A percentile compares a stretch with the other conserved stretches of the same genome.
phyloP scores from a whole-genome alignment of 2,329 filamentous ascomycete species.

The Akanthomyces dipterigenus region DNA sequence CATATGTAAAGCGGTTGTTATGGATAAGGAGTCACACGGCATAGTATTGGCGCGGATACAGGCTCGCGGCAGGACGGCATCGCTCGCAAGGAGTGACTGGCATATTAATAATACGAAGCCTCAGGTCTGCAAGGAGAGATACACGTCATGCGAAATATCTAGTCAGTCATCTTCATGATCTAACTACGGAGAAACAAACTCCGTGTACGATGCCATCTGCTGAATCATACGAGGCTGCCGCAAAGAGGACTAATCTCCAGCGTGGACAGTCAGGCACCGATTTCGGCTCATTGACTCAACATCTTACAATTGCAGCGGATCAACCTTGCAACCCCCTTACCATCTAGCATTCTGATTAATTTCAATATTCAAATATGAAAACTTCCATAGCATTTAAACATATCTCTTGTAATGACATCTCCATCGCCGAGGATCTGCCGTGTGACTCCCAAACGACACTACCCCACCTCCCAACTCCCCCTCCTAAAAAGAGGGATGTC shows the following conservation, averaged over 20 bases:
- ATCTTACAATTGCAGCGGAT: not conserved
- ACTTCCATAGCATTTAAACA: not conserved
- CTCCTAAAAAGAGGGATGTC: not conserved
- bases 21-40: not conserved
- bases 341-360: too few relatives aligned
- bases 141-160: not conserved
- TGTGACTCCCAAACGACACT: conserved; percentile 1
- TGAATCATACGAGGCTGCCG: not conserved
- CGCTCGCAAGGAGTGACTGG: not conserved
- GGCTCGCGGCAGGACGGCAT: not conserved
- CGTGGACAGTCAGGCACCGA: not conserved
- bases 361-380: not conserved
- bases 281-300: conserved; percentile 6
- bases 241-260: not conserved
- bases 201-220: not conserved
- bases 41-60: not conserved
- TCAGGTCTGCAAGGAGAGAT: too few relatives aligned
- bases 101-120: not conserved
- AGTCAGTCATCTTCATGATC: not conserved
- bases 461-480: conserved; percentile 15
- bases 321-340: not conserved
- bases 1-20: not conserved
- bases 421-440: conserved; percentile 8
- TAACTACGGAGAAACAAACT: not conserved
- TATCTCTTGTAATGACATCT: not conserved